Evolutionary conservation across 2,329 filamentous ascomycete species (phyloP), one percentile per base, ranked within the genome.

Genomic region (Ceratocystiopsis minuta): DNA sequence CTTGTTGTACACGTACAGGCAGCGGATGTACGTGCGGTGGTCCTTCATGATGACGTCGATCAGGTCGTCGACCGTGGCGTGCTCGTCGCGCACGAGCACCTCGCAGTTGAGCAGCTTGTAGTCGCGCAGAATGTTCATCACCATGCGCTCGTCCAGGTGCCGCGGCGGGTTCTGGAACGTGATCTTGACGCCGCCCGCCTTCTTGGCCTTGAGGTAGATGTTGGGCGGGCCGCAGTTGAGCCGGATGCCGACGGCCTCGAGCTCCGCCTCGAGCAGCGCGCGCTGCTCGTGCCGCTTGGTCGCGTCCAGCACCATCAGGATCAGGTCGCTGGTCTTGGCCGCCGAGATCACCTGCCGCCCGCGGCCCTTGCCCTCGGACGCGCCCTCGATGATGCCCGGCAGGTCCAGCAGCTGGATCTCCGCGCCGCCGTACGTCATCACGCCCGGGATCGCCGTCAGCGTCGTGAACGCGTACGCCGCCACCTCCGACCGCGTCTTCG

Each of bases 31-130:
- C 61, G 93, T 98, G 56, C 90, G 71, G 66, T 98, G 90, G 57
- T 95, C 85, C 61, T 90, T 93, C 88, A 96, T 96, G 62, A 98
- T 95, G 47, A 95, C 86, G 60, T 98, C 90, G 64, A 98, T 98
- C 60, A 98, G 82, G 61, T 98, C 88, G 63, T 98, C 90, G 33
- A 98, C 86, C 1, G 90, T 96, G 35, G 81, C 85, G 57, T 92
- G 78, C 55, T 98, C 90, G 57, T 98, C 90, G 53, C 90, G 81
- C 15, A 98, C 76, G 17, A 98, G 73, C 1, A 98, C 87, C 60
- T 98, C 90, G 62, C 82, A 90, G 66, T 98, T 98, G 46, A 98
- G 74, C 52, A 98, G 86, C 66, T 95, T 95, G 75, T 98, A 98
- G 68, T 98, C 90, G 51, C 85, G 80, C 40, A 98, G 70, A 55